These are phyloP conservation scores for Polytrichum commune DNA, from an alignment of 225 moss, liverwort and hornwort species.

Conservation along the genomic window DNA sequence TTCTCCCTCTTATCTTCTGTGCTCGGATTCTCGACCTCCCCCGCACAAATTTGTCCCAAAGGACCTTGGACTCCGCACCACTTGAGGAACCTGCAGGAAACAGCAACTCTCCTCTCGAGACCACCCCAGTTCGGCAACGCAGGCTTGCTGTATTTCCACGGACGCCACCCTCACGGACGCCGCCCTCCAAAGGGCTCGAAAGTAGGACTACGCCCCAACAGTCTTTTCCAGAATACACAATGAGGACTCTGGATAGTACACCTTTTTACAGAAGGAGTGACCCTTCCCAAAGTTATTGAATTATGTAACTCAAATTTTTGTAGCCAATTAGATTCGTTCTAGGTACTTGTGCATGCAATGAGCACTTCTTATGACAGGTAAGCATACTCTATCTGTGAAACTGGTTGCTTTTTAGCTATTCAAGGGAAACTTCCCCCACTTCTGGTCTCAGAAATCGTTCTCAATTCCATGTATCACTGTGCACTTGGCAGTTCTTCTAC, in stretches of 20 bases:
- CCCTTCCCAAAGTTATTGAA: conserved; percentile 43
- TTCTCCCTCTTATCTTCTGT: conserved; percentile 78
- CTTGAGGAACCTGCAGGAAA: conserved; percentile 19
- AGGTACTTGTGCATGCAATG: background rate
- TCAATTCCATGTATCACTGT: no score
- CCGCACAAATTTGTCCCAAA: conserved; percentile 29
- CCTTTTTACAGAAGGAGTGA: conserved; percentile 54
- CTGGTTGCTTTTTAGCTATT: no score
- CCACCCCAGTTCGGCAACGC: conserved; percentile 45
- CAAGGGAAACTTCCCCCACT: no score
- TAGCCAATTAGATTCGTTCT: background rate
- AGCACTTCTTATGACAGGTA: no score
- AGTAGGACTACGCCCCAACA: conserved; percentile 33
- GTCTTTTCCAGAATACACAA: conserved; percentile 52
- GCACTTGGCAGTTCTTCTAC: no score
- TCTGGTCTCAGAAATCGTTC: no score
- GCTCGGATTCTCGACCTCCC: conserved; percentile 82
- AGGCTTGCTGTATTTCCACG: conserved; percentile 36
- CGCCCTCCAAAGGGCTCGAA: conserved; percentile 37
- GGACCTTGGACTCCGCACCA: conserved; percentile 19
- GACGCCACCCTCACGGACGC: conserved; percentile 18
- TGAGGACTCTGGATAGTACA: conserved; percentile 53
- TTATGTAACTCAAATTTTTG: background rate
- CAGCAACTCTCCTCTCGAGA: conserved; percentile 9
- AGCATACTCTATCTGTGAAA: no score